Base-by-base conservation (phyloP, 2,329 filamentous ascomycete species). In the Didymella pinodella region DNA sequence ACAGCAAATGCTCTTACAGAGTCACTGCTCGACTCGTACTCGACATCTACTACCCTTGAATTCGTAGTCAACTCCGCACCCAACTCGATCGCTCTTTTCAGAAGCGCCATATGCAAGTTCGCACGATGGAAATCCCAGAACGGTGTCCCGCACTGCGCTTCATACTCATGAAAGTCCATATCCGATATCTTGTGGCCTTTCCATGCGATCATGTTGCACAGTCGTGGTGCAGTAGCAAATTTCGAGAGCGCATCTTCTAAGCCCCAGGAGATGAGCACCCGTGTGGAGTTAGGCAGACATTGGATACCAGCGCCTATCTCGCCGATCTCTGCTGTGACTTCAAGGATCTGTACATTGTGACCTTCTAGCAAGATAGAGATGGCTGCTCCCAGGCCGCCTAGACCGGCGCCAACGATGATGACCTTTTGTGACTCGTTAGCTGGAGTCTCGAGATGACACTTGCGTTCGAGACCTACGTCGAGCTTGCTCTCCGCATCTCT, bases 91-190 rank as follows among this genome's bases (percentile, higher is more conserved):
- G 83, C 82, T 34, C 82, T 69, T 3, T 80, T 75, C 2, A 85
- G 65, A 5, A 86, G 72, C 40, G 78, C 80, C 32, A 71, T 74
- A 40, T 86, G 84, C 20, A 86, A 65, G 59, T 84, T 81, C 2
- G 83, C 82, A 10, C 84, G 79, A 63, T 86, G 84, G 40, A 86
- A 85, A 62, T 85, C 83, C 73, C 81, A 83, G 63, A 85, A 86
- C 25, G 78, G 82, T 28, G 75, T 78, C 2, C 78, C 78, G 4
- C 69, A 71, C 25, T 76, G 70, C 16, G 66, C 58, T 10, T 66
- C 65, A 48, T 77, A 78, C 2, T 75, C 77, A 14, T 79, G 66
- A 48, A 84, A 85, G 61, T 85, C 77, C 75, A 85, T 80, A 0
- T 73, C 68, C 0, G 80, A 81, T 7, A 86, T 75, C 18, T 70